Evolutionary conservation across 2,329 filamentous ascomycete genomes (phyloP), one percentile per base, ranked within the genome.

Genomic region (Ascochyta clinopodiicola): DNA sequence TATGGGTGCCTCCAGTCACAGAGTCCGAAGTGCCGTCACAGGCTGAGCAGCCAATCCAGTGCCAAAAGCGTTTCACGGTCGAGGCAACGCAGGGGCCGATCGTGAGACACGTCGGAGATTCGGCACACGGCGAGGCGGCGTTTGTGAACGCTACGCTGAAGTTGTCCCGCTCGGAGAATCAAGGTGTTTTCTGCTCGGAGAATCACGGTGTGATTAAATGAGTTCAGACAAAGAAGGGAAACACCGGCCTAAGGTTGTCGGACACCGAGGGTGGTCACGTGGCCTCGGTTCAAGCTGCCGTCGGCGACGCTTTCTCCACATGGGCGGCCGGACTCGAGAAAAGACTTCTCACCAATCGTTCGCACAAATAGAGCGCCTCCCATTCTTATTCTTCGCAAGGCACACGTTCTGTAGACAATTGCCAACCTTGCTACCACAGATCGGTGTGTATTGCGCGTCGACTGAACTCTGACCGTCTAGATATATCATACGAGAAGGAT

Each of bases 1-100:
- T 57, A 46, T 44, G 34, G 32, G 22, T 15, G 38, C 12, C 8
- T 38, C 64, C 65, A 67, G 60, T 63, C 59, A 56, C 42, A 42
- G 31, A 47, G 50, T 56, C 49, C 49, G 52, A 51, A 43, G 56
- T 43, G 45, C 44, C 55, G 43, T 59, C 51, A 49, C 53, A 38
- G 34, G 24, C 27, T 42, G 51, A 50, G 52, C 36, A 43, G 49
- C 62, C 55, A 60, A 59, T 61, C 39, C 57, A 44, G 56, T 58
- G 57, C 54, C 44, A 42, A 37, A 43, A 51, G 54, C 56, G 64
- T 66, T 68, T 68, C 65, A 62, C 56, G 62, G 55, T 40, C 56
- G 56, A 62, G 45, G 65, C 58, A 58, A 53, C 54, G 52, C 62
- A 68, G 61, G 65, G 62, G 62, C 17, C 52, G 12, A 61, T 61